Evolutionary conservation across 768 basidiomycete genomes (phyloP).

Genomic region (Panus rudis): DNA sequence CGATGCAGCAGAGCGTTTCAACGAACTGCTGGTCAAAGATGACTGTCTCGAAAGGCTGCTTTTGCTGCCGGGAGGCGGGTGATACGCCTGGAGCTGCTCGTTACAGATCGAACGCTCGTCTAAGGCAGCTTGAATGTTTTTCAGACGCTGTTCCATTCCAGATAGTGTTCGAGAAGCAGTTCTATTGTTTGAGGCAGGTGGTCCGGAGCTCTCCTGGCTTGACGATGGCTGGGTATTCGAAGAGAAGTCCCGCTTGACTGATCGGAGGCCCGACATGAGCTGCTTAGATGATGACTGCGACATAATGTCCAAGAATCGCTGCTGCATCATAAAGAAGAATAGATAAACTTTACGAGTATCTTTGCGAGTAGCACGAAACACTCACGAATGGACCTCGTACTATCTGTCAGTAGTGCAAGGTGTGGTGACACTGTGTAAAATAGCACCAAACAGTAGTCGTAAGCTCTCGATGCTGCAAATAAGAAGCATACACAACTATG

Average conservation of each 20-base stretch:
- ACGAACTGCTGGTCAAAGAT: conserved; percentile 9
- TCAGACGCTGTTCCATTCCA: conserved; percentile 35
- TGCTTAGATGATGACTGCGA: conserved; percentile 14
- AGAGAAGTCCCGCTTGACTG: conserved; percentile 60
- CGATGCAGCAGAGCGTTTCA: conserved; percentile 27
- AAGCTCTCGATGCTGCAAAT: too few species aligned
- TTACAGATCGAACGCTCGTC: conserved; percentile 19
- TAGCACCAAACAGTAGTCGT: too few species aligned
- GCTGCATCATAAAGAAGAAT: too few species aligned
- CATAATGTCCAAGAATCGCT: too few species aligned
- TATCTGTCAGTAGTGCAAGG: too few species aligned
- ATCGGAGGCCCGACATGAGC: conserved; percentile 50
- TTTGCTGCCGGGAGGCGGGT: too few species aligned
- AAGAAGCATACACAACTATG: too few species aligned
- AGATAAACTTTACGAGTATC: too few species aligned
- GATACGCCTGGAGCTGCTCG: conserved; percentile 7
- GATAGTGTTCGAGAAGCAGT: conserved; percentile 10
- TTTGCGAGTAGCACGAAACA: too few species aligned
- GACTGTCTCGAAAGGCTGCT: too few species aligned
- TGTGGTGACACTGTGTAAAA: too few species aligned
- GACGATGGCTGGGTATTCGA: conserved; percentile 31
- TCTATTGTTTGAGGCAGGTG: conserved; percentile 12
- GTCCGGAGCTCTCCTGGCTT: conserved; percentile 25
- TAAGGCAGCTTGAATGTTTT: conserved; percentile 54
- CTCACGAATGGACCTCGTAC: too few species aligned